Evolutionary conservation across 2,329 filamentous ascomycete genomes (phyloP), one percentile per base, ranked within the genome.

Genomic region (Fusarium pseudograminearum): DNA sequence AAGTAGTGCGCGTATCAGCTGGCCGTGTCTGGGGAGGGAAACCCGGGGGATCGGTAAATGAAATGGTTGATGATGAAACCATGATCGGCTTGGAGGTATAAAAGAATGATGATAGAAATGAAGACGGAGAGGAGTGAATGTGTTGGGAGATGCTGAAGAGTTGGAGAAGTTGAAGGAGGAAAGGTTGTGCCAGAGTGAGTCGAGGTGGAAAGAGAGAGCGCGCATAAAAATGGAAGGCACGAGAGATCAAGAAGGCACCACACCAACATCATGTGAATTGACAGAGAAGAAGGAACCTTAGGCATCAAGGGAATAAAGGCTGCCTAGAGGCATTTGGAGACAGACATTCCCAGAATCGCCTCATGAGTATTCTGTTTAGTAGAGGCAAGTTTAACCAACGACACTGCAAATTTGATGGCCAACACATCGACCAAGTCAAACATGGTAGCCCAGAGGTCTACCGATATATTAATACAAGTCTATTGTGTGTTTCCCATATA

Each of bases 21-120:
- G 47, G 11, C 5, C 2, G 14, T 28, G 12, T 20, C 12, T 11
- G 20, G 15, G 5, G n/a, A 30, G 28, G 2, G 22, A 7, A 7
- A 5, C 24, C 14, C 9, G 4, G 33, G 7, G 33, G 8, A 16
- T 51, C 18, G 22, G 8, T 5, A 24, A 28, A 40, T 5, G n/a
- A 20, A 12, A 20, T 14, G 7, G 34, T 51, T 30, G 44, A 12
- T n/a, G 40, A 12, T 11, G 34, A 51, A 51, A 6, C 7, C 48
- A 51, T 51, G 18, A 5, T 22, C 6, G 31, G 18, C 22, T 26
- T 16, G 9, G 4, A 40, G 10, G 16, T 12, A 51, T 28, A 51
- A 38, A 40, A 50, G n/a, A 38, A 51, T 51, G 24, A n/a, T 36
- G 11, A 20, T 51, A 51, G 33, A 40, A 51, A 28, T 51, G 24